Evolutionary conservation across 305 asterid genomes (phyloP), one percentile per base, ranked within the genome.

Genomic region (Ajuga reptans): DNA sequence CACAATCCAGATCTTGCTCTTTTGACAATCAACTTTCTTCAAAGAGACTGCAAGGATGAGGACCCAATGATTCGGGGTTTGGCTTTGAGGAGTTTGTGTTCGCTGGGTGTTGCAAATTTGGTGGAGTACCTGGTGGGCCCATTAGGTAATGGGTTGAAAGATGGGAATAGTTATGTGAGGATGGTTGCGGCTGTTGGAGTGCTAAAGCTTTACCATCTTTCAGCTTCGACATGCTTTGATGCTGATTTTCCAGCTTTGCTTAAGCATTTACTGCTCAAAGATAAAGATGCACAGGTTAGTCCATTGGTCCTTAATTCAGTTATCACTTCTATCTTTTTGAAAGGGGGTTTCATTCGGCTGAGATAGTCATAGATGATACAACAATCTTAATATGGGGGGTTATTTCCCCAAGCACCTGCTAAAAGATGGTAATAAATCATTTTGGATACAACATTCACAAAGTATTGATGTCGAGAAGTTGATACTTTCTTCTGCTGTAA

Each of bases 111-210:
- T 66, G 82, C 89, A 34, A 94, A 94, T 82, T 82, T 94, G 86
- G 99, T 94, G 72, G 99, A 94, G 81, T 94, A 94, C 82, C 83
- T 94, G 89, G 97, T 94, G 56, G 98, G 96, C 29, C 98, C 99
- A 17, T 75, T 94, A 76, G 86, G 84, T 57, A 88, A 81, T 45
- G 99, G 99, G 66, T 82, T 94, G 83, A 91, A 86, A 75, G 99
- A 94, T 75, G 90, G 88, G 68, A 94, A 88, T 85, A 81, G 88
- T 81, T 94, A 87, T 59, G 99, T 94, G 51, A 85, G 97, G 83
- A 91, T 80, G 76, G 92, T 91, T 78, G 97, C 98, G 4, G 83
- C 95, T 37, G 75, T 91, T 64, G 99, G 98, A 60, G 96, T 89
- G 73, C 80, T 94, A 75, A 91, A 94, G 87, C 82, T 94, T 59